Evolutionary conservation across 73 alveolate species (phyloP).

Genomic region (Uronychia setigera): DNA sequence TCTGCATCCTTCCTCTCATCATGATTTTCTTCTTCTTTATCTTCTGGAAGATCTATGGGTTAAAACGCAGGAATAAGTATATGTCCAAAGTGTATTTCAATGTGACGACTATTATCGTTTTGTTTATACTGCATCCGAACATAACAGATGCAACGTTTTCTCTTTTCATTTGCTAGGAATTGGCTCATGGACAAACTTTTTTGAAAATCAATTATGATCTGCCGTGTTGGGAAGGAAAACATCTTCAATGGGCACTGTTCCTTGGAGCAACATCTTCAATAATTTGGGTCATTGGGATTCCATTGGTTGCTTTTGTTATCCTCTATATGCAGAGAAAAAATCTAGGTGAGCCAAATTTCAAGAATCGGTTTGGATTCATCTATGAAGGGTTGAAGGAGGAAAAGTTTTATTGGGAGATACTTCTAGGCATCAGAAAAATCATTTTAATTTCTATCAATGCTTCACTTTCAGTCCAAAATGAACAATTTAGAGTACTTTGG

Average conservation of each 20-base stretch:
- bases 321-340: conserved; percentile 18
- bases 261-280: conserved; percentile 13
- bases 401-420: conserved; percentile 48
- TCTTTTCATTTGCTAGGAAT: background rate
- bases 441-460: conserved; percentile 10
- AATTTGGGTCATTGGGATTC: conserved; percentile 32
- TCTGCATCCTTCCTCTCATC: too few species aligned
- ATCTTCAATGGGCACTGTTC: background rate
- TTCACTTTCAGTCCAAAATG: background rate
- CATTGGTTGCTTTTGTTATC: conserved; percentile 3
- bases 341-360: background rate
- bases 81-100: too few species aligned
- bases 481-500: background rate
- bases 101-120: background rate
- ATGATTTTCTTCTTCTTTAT: too few species aligned
- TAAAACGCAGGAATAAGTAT: too few species aligned
- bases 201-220: conserved; percentile 5
- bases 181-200: conserved; percentile 21
- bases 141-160: background rate
- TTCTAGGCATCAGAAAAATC: conserved; percentile 24
- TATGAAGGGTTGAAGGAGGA: conserved; percentile 17
- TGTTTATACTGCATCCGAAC: background rate
- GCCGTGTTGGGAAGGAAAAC: conserved; percentile 38
- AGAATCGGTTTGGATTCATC: conserved; percentile 15
- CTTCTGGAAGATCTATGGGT: too few species aligned